Evolutionary conservation across 2,329 filamentous ascomycete species (phyloP).

Genomic region (Dendrostoma leiphaemia): DNA sequence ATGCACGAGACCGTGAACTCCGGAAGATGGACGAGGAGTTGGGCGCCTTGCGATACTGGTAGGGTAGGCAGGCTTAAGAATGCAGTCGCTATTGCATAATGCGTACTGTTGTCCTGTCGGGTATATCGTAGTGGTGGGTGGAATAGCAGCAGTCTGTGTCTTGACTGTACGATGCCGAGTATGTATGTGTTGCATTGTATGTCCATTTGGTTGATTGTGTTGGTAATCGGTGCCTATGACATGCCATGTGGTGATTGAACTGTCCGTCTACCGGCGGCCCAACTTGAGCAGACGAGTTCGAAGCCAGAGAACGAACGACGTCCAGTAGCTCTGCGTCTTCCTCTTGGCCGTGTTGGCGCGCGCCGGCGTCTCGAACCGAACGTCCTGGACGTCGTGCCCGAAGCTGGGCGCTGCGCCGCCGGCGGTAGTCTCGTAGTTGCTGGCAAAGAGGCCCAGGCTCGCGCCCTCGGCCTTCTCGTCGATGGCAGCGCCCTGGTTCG

Average conservation of each 20-base stretch:
- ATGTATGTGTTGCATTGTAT: too few species aligned
- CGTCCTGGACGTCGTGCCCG: conserved; percentile 38
- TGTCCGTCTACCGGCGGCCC: conserved; percentile 23
- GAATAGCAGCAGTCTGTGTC: too few species aligned
- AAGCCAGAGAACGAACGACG: conserved; percentile 62
- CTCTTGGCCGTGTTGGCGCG: conserved; percentile 52
- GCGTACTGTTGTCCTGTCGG: too few species aligned
- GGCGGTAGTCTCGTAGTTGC: conserved; percentile 44
- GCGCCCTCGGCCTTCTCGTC: conserved; percentile 38
- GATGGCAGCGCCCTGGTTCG: conserved; percentile 14
- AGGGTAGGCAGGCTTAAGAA: too few species aligned
- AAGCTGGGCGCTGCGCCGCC: conserved; percentile 30
- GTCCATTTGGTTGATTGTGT: too few species aligned
- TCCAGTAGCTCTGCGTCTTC: conserved; percentile 62
- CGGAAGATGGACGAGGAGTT: too few species aligned
- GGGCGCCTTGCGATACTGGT: too few species aligned
- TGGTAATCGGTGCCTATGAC: neutral
- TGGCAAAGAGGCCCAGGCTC: conserved; percentile 36
- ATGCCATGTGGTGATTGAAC: neutral
- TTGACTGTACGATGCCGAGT: too few species aligned
- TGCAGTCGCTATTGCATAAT: too few species aligned
- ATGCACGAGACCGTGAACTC: too few species aligned
- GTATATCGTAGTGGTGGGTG: too few species aligned
- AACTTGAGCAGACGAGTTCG: conserved; percentile 53
- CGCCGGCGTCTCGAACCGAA: conserved; percentile 41